Percentiles rank a stretch among this genome's conserved stretches.
These are phyloP conservation scores for Fusarium newnesense DNA, from an alignment of 2,329 filamentous ascomycete species.

Conservation along the genomic window DNA sequence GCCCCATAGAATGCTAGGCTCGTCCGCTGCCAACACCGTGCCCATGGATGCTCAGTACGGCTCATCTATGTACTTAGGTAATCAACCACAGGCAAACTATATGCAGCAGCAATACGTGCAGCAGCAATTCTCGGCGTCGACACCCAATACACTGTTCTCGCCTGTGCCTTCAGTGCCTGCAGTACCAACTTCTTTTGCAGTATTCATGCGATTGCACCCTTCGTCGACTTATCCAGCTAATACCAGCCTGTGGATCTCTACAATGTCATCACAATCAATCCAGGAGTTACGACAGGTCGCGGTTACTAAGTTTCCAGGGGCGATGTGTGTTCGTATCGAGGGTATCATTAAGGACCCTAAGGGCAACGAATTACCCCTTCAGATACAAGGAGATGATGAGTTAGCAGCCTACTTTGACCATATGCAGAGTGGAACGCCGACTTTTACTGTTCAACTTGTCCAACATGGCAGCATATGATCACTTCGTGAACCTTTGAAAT, in stretches of 20 bases:
- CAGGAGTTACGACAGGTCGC: conserved; percentile 72
- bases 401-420: conserved; percentile 77
- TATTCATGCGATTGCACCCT: conserved; percentile 76
- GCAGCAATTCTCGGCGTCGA: conserved; percentile 43
- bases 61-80: conserved; percentile 52
- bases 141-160: conserved; percentile 41
- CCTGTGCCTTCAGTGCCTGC: conserved; percentile 33
- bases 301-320: conserved; percentile 68
- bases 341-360: conserved; percentile 71
- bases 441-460: conserved; percentile 55
- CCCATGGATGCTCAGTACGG: conserved; percentile 50
- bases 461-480: conserved; percentile 38
- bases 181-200: conserved; percentile 56
- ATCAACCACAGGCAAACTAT: conserved; percentile 52
- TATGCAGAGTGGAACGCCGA: conserved; percentile 59
- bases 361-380: conserved; percentile 70
- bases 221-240: conserved; percentile 65
- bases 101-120: conserved; percentile 48
- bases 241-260: conserved; percentile 72
- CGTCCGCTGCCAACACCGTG: conserved; percentile 39
- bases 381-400: conserved; percentile 77
- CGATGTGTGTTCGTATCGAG: conserved; percentile 69
- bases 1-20: conserved; percentile 40
- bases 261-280: conserved; percentile 67
- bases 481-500: not conserved